A percentile compares a stretch with the other conserved stretches of the same genome.
Conservation (phyloP, 192 early-diverging fungal genomes). For the Coemansia sp. region DNA sequence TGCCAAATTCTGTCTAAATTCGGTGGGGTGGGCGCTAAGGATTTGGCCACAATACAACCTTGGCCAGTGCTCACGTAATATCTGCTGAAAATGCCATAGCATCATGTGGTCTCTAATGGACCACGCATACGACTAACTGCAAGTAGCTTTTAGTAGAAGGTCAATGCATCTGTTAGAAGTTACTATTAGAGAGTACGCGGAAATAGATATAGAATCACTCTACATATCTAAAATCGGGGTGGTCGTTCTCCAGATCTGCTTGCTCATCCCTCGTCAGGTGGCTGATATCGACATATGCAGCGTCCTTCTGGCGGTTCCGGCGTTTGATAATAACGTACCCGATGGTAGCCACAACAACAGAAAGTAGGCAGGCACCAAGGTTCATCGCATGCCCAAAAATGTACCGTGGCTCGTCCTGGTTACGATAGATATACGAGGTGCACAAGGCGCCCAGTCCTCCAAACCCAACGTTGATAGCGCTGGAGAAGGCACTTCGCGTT, state of each 20-base stretch:
- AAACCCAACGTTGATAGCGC: slow-evolving; percentile 34
- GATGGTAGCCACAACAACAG: slow-evolving; percentile 14
- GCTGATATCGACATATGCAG: slow-evolving; percentile 21
- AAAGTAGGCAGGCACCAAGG: slow-evolving; percentile 29
- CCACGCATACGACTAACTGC: no score
- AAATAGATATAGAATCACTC: no score
- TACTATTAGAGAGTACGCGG: no score
- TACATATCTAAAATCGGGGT: slow-evolving; percentile 26
- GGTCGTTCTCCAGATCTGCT: slow-evolving; percentile 33
- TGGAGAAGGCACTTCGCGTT: slow-evolving; percentile 21
- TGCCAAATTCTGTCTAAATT: no score
- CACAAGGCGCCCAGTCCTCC: slow-evolving; percentile 39
- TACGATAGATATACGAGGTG: slow-evolving; percentile 40
- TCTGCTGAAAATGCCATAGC: no score
- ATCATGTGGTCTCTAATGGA: no score
- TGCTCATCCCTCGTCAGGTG: slow-evolving; percentile 24
- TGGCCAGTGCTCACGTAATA: no score
- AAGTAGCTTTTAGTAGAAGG: no score
- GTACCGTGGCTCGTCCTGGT: slow-evolving; percentile 40
- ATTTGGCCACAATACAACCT: no score
- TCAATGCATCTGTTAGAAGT: no score
- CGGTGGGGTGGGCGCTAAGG: no score
- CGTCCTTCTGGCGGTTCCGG: slow-evolving; percentile 27
- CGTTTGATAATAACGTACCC: slow-evolving; percentile 14
- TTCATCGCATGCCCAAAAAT: slow-evolving; percentile 43